A percentile compares a stretch with the other conserved stretches of the same genome.
These are phyloP conservation scores for Polyporus tsugae DNA, from an alignment of 1,284 basidiomycete species.

Conservation along the genomic window DNA sequence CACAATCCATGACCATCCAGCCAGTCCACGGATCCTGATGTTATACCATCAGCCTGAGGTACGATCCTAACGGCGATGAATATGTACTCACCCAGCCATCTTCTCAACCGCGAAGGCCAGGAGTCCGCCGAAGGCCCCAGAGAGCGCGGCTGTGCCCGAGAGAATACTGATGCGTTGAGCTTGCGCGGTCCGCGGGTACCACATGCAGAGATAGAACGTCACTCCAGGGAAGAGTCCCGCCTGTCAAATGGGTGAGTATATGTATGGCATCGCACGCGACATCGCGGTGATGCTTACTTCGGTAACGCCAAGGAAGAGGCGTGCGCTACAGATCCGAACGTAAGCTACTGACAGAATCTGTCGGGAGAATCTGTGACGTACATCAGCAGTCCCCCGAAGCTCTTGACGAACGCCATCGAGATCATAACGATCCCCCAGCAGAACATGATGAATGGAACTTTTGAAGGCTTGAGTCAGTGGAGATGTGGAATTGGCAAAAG, in stretches of 20 bases:
- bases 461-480: neutral
- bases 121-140: slow-evolving; percentile 40
- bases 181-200: slow-evolving; percentile 26
- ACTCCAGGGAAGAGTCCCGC: slow-evolving; percentile 60
- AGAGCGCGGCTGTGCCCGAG: slow-evolving; percentile 62
- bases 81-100: slow-evolving; percentile 10
- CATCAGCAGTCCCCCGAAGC: slow-evolving; percentile 21
- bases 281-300: neutral
- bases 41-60: neutral
- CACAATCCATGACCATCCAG: slow-evolving; percentile 18
- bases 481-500: neutral
- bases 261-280: neutral
- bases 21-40: slow-evolving; percentile 6
- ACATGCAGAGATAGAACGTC: slow-evolving; percentile 57
- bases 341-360: neutral
- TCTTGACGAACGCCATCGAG: slow-evolving; percentile 31
- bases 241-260: slow-evolving; percentile 56
- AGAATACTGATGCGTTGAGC: slow-evolving; percentile 48
- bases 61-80: neutral
- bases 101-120: slow-evolving; percentile 20
- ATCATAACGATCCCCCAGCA: slow-evolving; percentile 27
- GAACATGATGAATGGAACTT: slow-evolving; percentile 31
- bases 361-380: neutral
- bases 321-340: slow-evolving; percentile 8
- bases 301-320: slow-evolving; percentile 14